Base-by-base conservation (phyloP, 495 filamentous ascomycete species). In the Xeromyces bisporus region DNA sequence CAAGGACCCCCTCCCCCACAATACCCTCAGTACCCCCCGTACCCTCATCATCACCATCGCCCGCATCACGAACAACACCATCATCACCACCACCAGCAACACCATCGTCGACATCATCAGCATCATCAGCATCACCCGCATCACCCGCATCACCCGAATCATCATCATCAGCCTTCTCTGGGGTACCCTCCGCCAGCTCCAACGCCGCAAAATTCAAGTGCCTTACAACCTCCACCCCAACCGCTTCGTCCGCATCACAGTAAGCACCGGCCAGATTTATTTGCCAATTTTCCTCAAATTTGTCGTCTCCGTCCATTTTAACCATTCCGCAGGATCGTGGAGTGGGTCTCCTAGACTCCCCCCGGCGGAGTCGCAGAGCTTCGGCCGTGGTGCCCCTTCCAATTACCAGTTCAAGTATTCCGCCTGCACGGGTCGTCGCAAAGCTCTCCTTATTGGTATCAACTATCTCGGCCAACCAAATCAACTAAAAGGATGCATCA, bases 401-500 rank as follows among this genome's bases (percentile, higher is more conserved):
- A 67, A 66, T 37, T 87, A 92, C 50, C 69, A 68, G 6, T 94
- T 86, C 56, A 78, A 82, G 50, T 94, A 93, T 50, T 93, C 85
- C 30, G 69, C 75, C 26, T 97, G 89, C 47, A 89, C 81, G 1
- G 89, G 89, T 23, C 70, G 78, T 33, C 66, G 84, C 40, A 93
- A 89, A 62, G 89, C 89, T 6, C 67, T 97, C 9, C 60, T 97
- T 28, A 92, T 97, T 38, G 89, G 89, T 13, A 94, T 96, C 61
- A 97, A 97, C 61, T 97, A 97, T 51, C 83, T 91, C 38, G 74
- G 78, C 8, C 89, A 96, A 49, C 70, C 77, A 18, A 89, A 85
- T 33, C 73, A 91, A 52, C 60, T 97, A 12, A 53, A 80, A 34
- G 89, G 89, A 23, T 97, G 89, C 45, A 96, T 96, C 62, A 96